Conservation (phyloP, 1,284 basidiomycete species). For the Puccinia coronata region DNA sequence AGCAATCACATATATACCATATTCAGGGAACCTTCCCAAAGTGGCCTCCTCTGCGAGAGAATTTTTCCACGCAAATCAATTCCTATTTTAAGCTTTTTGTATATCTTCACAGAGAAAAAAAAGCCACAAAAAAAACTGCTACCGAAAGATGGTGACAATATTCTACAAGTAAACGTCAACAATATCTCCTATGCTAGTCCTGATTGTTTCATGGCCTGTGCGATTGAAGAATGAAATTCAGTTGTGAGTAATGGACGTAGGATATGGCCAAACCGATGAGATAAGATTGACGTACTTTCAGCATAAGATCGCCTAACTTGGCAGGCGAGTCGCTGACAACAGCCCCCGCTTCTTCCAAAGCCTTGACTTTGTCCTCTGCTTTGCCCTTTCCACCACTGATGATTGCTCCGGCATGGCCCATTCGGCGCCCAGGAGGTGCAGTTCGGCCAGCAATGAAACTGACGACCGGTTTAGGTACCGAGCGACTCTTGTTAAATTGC, state of each 20-base stretch:
- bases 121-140: not conserved
- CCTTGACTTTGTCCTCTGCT: constrained; percentile 90
- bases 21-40: no score
- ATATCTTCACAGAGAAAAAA: no score
- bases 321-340: constrained; percentile 96
- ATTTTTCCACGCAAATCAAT: no score
- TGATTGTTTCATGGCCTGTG: constrained; percentile 35
- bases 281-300: constrained; percentile 78
- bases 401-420: constrained; percentile 98
- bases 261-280: not conserved
- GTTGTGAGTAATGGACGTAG: not conserved
- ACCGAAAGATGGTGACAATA: not conserved
- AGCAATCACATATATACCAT: no score
- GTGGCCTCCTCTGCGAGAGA: no score
- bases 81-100: no score
- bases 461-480: constrained; percentile 90
- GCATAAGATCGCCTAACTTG: constrained; percentile 82
- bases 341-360: constrained; percentile 88
- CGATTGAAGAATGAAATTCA: not conserved
- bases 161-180: not conserved
- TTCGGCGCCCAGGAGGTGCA: constrained; percentile 93
- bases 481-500: constrained; percentile 84
- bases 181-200: not conserved
- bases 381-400: constrained; percentile 97
- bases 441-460: constrained; percentile 94